Percentiles rank a stretch among this genome's conserved stretches.
Conservation (phyloP, 495 filamentous ascomycete genomes). For the Talaromyces nanjingensis region DNA sequence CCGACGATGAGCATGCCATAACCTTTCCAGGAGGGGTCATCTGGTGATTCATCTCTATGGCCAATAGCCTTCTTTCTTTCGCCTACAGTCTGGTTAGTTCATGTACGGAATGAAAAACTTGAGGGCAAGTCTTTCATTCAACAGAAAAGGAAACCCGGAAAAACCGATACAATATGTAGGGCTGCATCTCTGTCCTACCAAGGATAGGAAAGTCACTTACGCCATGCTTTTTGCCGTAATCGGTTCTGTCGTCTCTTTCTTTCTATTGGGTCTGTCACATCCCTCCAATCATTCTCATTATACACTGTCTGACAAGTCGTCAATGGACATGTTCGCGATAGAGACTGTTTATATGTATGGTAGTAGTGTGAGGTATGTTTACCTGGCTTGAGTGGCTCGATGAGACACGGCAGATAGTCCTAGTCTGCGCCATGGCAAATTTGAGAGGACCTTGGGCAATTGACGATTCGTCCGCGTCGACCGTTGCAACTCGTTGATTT, state of each 20-base stretch:
- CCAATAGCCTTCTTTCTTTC: neutral
- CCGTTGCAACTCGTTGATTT: neutral
- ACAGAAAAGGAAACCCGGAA: neutral
- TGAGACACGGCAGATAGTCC: neutral
- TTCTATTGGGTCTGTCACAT: conserved; percentile 28
- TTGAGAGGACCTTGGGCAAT: neutral
- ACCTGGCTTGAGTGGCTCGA: neutral
- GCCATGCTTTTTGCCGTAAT: conserved; percentile 34
- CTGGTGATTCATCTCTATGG: neutral
- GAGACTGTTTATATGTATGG: neutral
- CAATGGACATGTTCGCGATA: neutral
- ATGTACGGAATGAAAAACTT: neutral
- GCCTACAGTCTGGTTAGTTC: neutral
- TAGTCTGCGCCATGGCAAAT: neutral
- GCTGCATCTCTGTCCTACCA: neutral
- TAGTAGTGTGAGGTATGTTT: neutral
- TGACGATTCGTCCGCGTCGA: neutral
- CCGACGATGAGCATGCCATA: neutral
- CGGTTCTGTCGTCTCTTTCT: conserved; percentile 35
- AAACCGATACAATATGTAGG: neutral
- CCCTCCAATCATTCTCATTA: conserved; percentile 29
- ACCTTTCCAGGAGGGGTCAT: neutral
- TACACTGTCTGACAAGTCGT: neutral
- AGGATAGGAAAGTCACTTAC: conserved; percentile 15
- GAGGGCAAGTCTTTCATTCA: neutral